Percentiles rank a stretch among this genome's conserved stretches.
Evolutionary conservation across 2,329 filamentous ascomycete species (phyloP).

Genomic region (Botrytis medusae): DNA sequence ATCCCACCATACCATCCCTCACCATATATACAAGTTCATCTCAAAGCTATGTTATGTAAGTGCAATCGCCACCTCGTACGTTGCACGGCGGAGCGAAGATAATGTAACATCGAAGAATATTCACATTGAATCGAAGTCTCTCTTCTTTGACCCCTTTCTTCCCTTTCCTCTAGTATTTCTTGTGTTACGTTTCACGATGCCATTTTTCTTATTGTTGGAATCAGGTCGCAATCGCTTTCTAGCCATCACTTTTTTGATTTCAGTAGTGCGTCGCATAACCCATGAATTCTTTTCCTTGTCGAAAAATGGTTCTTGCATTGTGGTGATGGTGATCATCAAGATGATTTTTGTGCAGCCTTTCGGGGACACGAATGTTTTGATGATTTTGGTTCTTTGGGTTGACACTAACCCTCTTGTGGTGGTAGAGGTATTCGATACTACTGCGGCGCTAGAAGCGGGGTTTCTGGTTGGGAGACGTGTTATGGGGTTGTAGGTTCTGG

Average conservation of each 20-base stretch:
- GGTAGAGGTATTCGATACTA: not conserved
- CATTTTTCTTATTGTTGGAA: not conserved
- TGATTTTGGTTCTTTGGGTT: not conserved
- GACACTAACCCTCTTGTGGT: not conserved
- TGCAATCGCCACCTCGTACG: not conserved
- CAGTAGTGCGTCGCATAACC: not conserved
- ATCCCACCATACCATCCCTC: not conserved
- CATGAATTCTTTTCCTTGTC: not conserved
- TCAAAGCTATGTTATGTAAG: not conserved
- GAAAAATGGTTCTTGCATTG: not conserved
- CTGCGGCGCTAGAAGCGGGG: no score
- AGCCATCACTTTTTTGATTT: not conserved
- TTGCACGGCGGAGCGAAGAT: not conserved
- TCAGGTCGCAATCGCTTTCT: not conserved
- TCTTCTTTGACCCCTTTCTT: not conserved
- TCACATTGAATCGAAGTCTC: not conserved
- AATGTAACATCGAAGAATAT: not conserved
- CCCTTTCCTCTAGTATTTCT: not conserved
- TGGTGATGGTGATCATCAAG: not conserved
- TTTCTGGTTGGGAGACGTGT: not conserved
- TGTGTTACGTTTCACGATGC: not conserved
- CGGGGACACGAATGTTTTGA: not conserved
- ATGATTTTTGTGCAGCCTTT: not conserved
- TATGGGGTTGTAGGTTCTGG: not conserved
- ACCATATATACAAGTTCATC: not conserved